Percentiles rank a stretch among this genome's conserved stretches.
These are phyloP conservation scores for Apiospora arundinis DNA, from an alignment of 2,329 filamentous ascomycete species.

Conservation along the genomic window DNA sequence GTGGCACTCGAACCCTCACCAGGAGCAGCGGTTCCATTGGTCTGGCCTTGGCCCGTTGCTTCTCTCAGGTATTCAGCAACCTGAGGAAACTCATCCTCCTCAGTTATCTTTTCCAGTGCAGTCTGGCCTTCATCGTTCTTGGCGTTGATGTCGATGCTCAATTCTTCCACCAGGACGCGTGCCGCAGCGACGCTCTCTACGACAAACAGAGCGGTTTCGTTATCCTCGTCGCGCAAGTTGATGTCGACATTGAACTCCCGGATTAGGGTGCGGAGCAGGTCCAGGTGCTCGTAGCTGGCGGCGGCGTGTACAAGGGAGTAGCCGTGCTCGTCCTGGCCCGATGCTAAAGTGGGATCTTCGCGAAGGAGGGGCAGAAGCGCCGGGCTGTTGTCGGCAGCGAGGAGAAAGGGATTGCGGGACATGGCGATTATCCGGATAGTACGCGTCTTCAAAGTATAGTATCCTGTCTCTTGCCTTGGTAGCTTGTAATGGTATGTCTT, in stretches of 20 bases:
- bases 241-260: slow-evolving; percentile 78
- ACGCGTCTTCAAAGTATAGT: too few species aligned
- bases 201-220: slow-evolving; percentile 95
- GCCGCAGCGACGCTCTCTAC: slow-evolving; percentile 82
- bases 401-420: slow-evolving; percentile 69
- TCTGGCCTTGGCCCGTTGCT: slow-evolving; percentile 39
- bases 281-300: slow-evolving; percentile 86
- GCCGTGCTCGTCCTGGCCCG: slow-evolving; percentile 84
- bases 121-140: slow-evolving; percentile 78
- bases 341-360: slow-evolving; percentile 76
- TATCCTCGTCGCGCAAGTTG: slow-evolving; percentile 86
- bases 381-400: slow-evolving; percentile 82
- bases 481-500: neutral
- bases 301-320: slow-evolving; percentile 95
- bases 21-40: slow-evolving; percentile 33
- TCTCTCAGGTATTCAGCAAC: slow-evolving; percentile 73
- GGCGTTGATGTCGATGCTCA: slow-evolving; percentile 71
- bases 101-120: slow-evolving; percentile 79
- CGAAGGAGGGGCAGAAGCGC: slow-evolving; percentile 77
- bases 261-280: slow-evolving; percentile 78
- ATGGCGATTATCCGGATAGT: slow-evolving; percentile 40
- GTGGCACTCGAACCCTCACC: slow-evolving; percentile 39
- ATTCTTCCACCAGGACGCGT: slow-evolving; percentile 79
- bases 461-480: too few species aligned
- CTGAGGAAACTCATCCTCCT: slow-evolving; percentile 78